Percentiles rank a stretch among this genome's conserved stretches.
phyloP scores from a whole-genome alignment of 169 alveolate genomes.

The Nephromyces sp. region DNA sequence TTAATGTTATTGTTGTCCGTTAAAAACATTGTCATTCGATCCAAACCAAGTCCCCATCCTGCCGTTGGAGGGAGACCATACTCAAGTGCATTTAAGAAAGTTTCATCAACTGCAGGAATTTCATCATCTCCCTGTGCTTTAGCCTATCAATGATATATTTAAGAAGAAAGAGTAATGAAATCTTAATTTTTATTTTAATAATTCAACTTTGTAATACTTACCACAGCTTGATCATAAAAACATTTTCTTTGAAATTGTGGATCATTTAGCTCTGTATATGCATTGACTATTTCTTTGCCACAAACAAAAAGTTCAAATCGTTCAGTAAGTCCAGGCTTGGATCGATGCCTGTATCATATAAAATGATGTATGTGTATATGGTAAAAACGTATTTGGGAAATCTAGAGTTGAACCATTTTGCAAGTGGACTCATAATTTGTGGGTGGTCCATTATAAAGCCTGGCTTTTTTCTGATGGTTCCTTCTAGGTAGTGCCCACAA shows the following conservation, averaged over 20 bases:
- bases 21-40: conserved; percentile 89
- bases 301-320: conserved; percentile 93
- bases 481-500: conserved; percentile 81
- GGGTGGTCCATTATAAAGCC: conserved; percentile 95
- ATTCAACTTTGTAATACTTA: conserved; percentile 8
- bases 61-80: conserved; percentile 98
- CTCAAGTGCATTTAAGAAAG: conserved; percentile 84
- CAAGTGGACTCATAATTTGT: conserved; percentile 96
- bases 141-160: conserved; percentile 13
- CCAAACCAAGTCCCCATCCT: conserved; percentile 98
- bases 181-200: not conserved
- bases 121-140: conserved; percentile 54
- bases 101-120: conserved; percentile 45
- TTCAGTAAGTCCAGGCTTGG: conserved; percentile 81
- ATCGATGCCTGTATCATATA: conserved; percentile 49
- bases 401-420: no score
- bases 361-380: not conserved
- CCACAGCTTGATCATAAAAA: conserved; percentile 80
- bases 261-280: conserved; percentile 97
- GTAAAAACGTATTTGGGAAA: conserved; percentile 38
- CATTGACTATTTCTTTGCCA: conserved; percentile 93
- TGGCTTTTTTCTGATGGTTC: conserved; percentile 72
- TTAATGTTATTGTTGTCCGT: conserved; percentile 86
- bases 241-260: conserved; percentile 89
- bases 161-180: not conserved